Conservation (phyloP, 768 basidiomycete genomes). For the Boletus sensibilis region DNA sequence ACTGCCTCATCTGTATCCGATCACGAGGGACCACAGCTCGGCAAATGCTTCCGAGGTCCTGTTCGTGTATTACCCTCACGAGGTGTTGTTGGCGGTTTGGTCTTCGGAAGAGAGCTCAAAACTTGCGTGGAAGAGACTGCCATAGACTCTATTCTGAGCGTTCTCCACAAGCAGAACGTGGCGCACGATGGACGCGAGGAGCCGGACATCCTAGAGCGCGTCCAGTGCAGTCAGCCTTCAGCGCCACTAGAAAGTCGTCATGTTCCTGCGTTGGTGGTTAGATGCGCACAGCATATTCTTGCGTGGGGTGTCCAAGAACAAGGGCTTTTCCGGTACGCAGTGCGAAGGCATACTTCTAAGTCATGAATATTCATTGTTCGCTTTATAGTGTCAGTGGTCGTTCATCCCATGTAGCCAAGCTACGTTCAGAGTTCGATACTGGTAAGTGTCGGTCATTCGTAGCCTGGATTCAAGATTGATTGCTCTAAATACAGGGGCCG, state of each 20-base stretch:
- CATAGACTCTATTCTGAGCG: constrained; percentile 30
- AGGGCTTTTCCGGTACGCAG: constrained; percentile 75
- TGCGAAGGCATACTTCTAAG: neutral
- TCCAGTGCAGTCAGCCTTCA: constrained; percentile 20
- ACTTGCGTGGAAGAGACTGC: constrained; percentile 58
- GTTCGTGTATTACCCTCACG: constrained; percentile 36
- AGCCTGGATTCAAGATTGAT: constrained; percentile 5
- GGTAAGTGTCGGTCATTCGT: constrained; percentile 40
- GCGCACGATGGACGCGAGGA: neutral
- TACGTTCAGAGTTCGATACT: constrained; percentile 80
- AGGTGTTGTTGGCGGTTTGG: constrained; percentile 46
- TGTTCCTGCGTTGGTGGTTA: constrained; percentile 74
- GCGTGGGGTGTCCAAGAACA: constrained; percentile 85
- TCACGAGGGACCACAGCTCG: constrained; percentile 52
- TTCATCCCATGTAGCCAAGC: constrained; percentile 71
- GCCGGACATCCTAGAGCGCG: neutral
- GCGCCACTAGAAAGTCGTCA: constrained; percentile 45
- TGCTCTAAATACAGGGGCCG: constrained; percentile 55
- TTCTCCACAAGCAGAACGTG: constrained; percentile 7
- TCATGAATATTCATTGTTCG: constrained; percentile 8
- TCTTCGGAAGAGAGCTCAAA: constrained; percentile 65
- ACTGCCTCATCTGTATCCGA: constrained; percentile 49
- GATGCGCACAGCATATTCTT: constrained; percentile 81
- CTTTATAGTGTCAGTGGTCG: constrained; percentile 72
- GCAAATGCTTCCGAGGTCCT: constrained; percentile 56